Base-by-base conservation (phyloP, 179 eudicot genomes). In the Nepenthes alata region DNA sequence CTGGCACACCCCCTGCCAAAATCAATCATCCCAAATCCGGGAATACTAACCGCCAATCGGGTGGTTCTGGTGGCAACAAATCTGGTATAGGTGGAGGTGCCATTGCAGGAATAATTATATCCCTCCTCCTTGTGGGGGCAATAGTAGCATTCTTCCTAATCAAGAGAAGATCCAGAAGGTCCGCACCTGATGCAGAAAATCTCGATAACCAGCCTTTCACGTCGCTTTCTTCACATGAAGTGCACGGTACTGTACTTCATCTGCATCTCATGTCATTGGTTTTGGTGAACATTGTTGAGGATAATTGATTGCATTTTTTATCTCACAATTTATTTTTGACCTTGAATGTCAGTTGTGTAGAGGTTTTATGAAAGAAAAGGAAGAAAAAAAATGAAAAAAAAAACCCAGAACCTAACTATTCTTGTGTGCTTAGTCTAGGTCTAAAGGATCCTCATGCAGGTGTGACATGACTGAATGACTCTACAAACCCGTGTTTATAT, bases 31-130 rank as follows among this genome's bases (percentile, higher is more conserved):
- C 64, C 48, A 76, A 74, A 51, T 64, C 96, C n/a, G 76, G 72
- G 45, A 72, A 72, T 67, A 71, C 61, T 55, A 51, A 60, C 5
- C 12, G 14, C 53, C 65, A 81, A 53, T 72, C 95, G 35, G 70
- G 62, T 13, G 66, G 64, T 50, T 77, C 78, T 35, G 72, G 69
- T 62, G 70, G 68, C 60, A 71, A 67, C 54, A 80, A 77, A 59
- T 87, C 97, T 47, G 88, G 98, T 65, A 72, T 89, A 15, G 74
- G 88, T 25, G 95, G 80, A 61, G 98, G 95, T 66, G 96, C 71
- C 48, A 58, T 93, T 15, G 93, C 90, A 53, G 98, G 98, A 51
- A 89, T 93, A 48, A 80, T 89, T 53, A 68, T 86, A 63, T 80
- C 93, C 58, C 56, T 93, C 61, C 70, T 87, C 68, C 84, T 78